Conservation (phyloP, 257 asterid genomes). For the Coffea canephora region DNA sequence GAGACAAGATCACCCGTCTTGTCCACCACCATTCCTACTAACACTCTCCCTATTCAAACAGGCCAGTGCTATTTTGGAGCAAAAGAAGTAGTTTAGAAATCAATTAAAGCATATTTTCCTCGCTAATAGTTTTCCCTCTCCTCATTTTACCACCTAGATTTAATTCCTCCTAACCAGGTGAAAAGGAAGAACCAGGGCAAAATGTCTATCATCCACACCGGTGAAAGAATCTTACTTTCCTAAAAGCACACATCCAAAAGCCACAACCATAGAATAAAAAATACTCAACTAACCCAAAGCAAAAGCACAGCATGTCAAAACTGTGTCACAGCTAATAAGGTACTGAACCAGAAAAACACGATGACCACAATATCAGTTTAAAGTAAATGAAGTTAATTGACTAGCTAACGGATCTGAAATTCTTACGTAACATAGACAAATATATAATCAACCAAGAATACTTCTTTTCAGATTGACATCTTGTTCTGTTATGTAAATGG, state of each 20-base stretch:
- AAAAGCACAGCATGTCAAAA: constrained; percentile 6
- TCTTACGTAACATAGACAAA: neutral
- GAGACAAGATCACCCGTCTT: no score
- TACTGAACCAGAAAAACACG: no score
- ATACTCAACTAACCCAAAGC: neutral
- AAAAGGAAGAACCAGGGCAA: no score
- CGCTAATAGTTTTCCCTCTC: no score
- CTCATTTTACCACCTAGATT: no score
- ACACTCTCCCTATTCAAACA: neutral
- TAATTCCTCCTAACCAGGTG: no score
- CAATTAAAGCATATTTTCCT: no score
- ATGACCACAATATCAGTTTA: no score
- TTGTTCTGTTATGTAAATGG: neutral
- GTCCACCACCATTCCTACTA: neutral
- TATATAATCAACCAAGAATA: neutral
- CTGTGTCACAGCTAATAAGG: neutral
- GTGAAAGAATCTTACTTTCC: no score
- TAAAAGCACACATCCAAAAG: neutral
- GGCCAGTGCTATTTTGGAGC: neutral
- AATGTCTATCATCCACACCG: no score
- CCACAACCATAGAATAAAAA: constrained; percentile 16
- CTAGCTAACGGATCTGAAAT: neutral
- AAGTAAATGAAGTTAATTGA: no score
- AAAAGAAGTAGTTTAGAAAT: no score
- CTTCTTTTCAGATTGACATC: neutral